Percentiles rank a stretch among this genome's conserved stretches.
These are phyloP conservation scores for Phyllosticta capitalensis DNA, from an alignment of 2,329 filamentous ascomycete genomes.

Conservation along the genomic window DNA sequence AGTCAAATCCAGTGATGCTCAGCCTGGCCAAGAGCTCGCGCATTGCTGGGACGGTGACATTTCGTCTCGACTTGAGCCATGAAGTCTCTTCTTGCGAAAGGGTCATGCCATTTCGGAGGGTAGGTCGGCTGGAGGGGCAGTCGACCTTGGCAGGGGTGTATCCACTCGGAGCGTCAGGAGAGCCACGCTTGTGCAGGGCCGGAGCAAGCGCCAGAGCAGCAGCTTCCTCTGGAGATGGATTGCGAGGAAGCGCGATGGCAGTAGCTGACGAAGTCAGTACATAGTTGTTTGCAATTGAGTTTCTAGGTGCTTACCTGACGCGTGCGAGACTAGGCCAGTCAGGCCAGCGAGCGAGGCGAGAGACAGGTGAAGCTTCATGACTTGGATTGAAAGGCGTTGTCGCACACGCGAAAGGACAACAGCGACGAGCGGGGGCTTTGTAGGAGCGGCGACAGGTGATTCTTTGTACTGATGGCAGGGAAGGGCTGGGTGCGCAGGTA, in stretches of 20 bases:
- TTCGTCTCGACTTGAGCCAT: slow-evolving; percentile 65
- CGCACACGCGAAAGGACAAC: background rate
- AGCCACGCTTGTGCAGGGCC: slow-evolving; percentile 26
- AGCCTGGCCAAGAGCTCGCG: slow-evolving; percentile 60
- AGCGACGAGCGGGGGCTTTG: slow-evolving; percentile 3
- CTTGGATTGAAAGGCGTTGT: background rate
- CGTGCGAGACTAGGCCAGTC: slow-evolving; percentile 5
- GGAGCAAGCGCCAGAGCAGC: slow-evolving; percentile 7
- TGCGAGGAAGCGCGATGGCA: slow-evolving; percentile 4
- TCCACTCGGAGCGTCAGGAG: slow-evolving; percentile 51
- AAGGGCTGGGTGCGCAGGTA: background rate
- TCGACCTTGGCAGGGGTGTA: slow-evolving; percentile 61
- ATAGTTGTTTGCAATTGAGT: background rate
- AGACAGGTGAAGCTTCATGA: slow-evolving; percentile 7
- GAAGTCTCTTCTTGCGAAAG: slow-evolving; percentile 61
- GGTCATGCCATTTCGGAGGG: slow-evolving; percentile 51
- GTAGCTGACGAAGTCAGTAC: background rate
- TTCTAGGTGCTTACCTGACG: slow-evolving; percentile 5
- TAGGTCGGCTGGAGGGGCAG: slow-evolving; percentile 62
- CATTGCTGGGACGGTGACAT: slow-evolving; percentile 67
- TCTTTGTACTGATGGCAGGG: background rate
- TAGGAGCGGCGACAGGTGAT: slow-evolving; percentile 1
- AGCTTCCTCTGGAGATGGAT: slow-evolving; percentile 5
- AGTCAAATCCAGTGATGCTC: slow-evolving; percentile 70
- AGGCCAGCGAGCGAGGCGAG: background rate